These are phyloP conservation scores for Trichocladium uniseriatum DNA, from an alignment of 495 filamentous ascomycete species.

Conservation along the genomic window DNA sequence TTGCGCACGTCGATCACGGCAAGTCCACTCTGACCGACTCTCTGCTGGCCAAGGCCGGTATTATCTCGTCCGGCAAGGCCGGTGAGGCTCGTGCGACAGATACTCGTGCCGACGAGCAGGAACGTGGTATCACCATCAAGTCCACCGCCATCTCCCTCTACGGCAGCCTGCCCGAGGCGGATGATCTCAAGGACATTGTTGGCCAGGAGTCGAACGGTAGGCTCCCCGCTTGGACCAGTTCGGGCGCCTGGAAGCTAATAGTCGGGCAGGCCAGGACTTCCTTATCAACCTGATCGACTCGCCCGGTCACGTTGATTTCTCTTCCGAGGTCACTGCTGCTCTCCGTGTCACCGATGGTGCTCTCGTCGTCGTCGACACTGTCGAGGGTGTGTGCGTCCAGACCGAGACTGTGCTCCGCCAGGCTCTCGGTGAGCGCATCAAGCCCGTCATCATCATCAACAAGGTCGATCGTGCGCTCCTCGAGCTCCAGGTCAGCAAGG, in stretches of 20 bases:
- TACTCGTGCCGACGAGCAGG: constrained; percentile 94
- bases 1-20: constrained; percentile 99
- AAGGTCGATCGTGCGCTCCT: constrained; percentile 99
- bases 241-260: constrained; percentile 2
- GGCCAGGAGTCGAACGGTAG: constrained; percentile 67
- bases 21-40: constrained; percentile 99
- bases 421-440: constrained; percentile 99
- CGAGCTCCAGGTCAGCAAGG: constrained; percentile 95
- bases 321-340: constrained; percentile 97
- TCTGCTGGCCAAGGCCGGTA: constrained; percentile 97
- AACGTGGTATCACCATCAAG: constrained; percentile 99
- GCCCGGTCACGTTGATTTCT: constrained; percentile 99
- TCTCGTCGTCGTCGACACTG: constrained; percentile 98
- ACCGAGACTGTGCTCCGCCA: constrained; percentile 99
- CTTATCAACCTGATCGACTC: constrained; percentile 99
- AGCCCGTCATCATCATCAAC: constrained; percentile 98
- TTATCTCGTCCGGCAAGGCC: constrained; percentile 96
- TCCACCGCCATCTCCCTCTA: constrained; percentile 99
- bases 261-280: constrained; percentile 63
- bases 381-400: constrained; percentile 99
- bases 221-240: not conserved
- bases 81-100: constrained; percentile 94
- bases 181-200: constrained; percentile 88
- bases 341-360: constrained; percentile 99
- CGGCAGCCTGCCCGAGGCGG: constrained; percentile 67